Conservation (phyloP, 106 monocot genomes). For the Allium sativum region DNA sequence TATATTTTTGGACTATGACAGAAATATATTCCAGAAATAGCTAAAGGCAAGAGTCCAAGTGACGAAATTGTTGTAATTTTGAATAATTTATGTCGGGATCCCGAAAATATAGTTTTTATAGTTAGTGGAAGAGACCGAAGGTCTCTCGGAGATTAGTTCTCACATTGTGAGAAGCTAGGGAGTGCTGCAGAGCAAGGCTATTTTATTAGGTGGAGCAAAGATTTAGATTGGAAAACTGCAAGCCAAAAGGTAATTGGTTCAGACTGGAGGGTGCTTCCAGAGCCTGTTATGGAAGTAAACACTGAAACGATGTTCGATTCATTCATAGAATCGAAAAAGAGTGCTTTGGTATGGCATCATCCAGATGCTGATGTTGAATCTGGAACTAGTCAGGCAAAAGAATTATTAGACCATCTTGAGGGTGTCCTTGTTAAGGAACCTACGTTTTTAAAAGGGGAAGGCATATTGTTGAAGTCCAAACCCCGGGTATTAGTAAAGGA, state of each 20-base stretch:
- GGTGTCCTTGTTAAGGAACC: conserved; percentile 23
- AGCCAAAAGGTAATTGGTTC: neutral
- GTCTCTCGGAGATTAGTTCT: conserved; percentile 12
- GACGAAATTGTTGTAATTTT: conserved; percentile 7
- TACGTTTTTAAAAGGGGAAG: conserved; percentile 20
- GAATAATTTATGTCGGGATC: conserved; percentile 7
- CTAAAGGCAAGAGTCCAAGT: conserved; percentile 5
- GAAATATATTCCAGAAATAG: conserved; percentile 15
- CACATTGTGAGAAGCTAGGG: conserved; percentile 11
- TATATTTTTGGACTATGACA: conserved; percentile 61
- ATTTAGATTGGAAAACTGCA: conserved; percentile 2
- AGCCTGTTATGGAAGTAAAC: conserved; percentile 15
- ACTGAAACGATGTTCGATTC: conserved; percentile 16
- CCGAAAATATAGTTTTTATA: conserved; percentile 13
- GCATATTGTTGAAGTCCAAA: conserved; percentile 26
- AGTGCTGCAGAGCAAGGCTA: conserved; percentile 19
- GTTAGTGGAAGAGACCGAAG: conserved; percentile 10
- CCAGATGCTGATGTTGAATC: conserved; percentile 10
- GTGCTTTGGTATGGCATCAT: conserved; percentile 21
- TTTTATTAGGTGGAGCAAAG: conserved; percentile 9
- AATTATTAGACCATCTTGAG: conserved; percentile 14
- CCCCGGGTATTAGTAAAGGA: conserved; percentile 18
- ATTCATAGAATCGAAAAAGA: conserved; percentile 16
- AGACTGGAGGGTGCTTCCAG: conserved; percentile 15
- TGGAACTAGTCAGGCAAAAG: conserved; percentile 15